Evolutionary conservation across 495 filamentous ascomycete species (phyloP).

Genomic region (Venustampulla echinocandica): DNA sequence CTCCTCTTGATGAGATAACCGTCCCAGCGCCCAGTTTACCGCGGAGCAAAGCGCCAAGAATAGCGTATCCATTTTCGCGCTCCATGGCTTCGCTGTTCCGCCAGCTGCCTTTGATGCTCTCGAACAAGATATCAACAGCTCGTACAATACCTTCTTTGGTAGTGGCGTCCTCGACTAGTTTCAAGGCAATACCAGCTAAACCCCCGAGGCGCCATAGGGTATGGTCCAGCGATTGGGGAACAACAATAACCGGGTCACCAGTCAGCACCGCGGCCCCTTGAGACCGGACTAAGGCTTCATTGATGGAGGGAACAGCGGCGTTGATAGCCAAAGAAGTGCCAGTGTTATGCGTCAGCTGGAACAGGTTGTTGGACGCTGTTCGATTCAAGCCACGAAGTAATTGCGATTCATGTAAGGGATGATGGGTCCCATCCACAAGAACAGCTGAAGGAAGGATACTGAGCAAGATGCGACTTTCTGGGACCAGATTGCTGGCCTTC

Average conservation of each 20-base stretch:
- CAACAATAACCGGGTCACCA: slow-evolving; percentile 73
- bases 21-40: slow-evolving; percentile 59
- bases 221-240: slow-evolving; percentile 79
- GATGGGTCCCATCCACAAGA: slow-evolving; percentile 63
- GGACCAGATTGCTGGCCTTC: slow-evolving; percentile 70
- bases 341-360: slow-evolving; percentile 60
- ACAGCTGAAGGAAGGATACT: slow-evolving; percentile 74
- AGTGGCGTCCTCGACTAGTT: slow-evolving; percentile 67
- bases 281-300: slow-evolving; percentile 69
- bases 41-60: slow-evolving; percentile 69
- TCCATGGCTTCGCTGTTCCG: slow-evolving; percentile 98
- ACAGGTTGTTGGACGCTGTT: slow-evolving; percentile 61
- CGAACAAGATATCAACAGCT: slow-evolving; percentile 74
- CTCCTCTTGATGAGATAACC: slow-evolving; percentile 30
- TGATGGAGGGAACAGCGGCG: slow-evolving; percentile 76
- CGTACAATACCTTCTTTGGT: slow-evolving; percentile 61
- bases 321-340: slow-evolving; percentile 81
- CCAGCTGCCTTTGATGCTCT: slow-evolving; percentile 81
- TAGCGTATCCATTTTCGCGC: slow-evolving; percentile 83
- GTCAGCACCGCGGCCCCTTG: slow-evolving; percentile 75
- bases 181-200: slow-evolving; percentile 73
- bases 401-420: slow-evolving; percentile 60
- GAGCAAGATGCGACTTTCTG: slow-evolving; percentile 73
- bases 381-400: slow-evolving; percentile 69
- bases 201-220: slow-evolving; percentile 87